Conservation (phyloP, 179 eudicot genomes). For the Silene vulgaris region DNA sequence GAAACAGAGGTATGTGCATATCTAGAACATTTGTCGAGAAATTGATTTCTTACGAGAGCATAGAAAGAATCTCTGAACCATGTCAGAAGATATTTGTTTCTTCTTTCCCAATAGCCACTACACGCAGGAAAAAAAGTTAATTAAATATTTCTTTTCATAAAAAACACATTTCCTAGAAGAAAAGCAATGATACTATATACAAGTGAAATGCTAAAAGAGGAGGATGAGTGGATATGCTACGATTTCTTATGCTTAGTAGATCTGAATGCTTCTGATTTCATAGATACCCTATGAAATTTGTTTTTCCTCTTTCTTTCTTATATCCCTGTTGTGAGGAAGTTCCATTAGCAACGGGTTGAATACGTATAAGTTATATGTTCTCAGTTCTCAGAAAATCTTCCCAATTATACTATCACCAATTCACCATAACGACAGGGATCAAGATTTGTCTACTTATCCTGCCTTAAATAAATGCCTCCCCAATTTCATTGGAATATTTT, state of each 20-base stretch:
- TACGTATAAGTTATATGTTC: background rate
- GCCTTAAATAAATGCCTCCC: background rate
- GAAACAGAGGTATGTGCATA: constrained; percentile 31
- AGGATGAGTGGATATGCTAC: background rate
- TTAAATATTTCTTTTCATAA: background rate
- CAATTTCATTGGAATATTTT: background rate
- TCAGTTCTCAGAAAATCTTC: background rate
- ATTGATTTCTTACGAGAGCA: background rate
- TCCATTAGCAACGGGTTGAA: background rate
- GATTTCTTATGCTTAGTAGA: background rate
- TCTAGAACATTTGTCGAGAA: background rate
- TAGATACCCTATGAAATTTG: background rate
- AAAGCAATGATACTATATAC: background rate
- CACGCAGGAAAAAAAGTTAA: background rate
- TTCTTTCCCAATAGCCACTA: background rate
- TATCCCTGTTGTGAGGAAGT: constrained; percentile 1
- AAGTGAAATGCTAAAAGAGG: background rate
- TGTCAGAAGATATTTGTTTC: constrained; percentile 4
- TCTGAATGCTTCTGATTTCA: background rate
- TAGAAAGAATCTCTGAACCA: background rate
- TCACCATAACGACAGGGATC: background rate
- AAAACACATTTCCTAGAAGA: background rate
- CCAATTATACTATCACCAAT: background rate
- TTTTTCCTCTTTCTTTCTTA: background rate
- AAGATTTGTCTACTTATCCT: constrained; percentile 4